Percentiles rank a stretch among this genome's conserved stretches.
Conservation (phyloP, 2,329 filamentous ascomycete genomes). For the Amylocarpus encephaloides region DNA sequence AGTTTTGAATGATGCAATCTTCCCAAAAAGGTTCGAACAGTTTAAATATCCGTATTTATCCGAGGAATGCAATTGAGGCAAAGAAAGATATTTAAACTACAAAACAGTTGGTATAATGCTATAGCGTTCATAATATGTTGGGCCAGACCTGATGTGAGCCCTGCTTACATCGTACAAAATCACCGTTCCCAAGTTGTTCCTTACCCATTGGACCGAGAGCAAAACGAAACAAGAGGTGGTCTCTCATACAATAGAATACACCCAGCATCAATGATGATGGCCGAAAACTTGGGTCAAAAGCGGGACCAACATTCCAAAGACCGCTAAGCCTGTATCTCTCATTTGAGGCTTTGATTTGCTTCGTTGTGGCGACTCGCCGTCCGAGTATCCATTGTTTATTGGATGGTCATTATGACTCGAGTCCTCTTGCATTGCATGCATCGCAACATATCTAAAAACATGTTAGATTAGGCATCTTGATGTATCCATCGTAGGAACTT, state of each 20-base stretch:
- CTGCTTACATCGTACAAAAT: too few relatives aligned
- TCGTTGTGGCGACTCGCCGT: constrained; percentile 41
- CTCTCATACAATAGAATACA: constrained; percentile 4
- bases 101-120: too few relatives aligned
- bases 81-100: too few relatives aligned
- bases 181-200: too few relatives aligned
- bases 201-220: too few relatives aligned
- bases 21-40: too few relatives aligned
- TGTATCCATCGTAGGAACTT: constrained; percentile 36
- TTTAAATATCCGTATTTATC: too few relatives aligned
- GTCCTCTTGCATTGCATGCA: constrained; percentile 95
- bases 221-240: not conserved
- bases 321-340: constrained; percentile 63
- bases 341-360: constrained; percentile 52
- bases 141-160: too few relatives aligned
- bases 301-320: constrained; percentile 72
- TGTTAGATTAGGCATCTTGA: constrained; percentile 18
- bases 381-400: constrained; percentile 48
- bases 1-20: too few relatives aligned
- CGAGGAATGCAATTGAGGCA: too few relatives aligned
- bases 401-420: constrained; percentile 39
- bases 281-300: constrained; percentile 67
- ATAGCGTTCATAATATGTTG: too few relatives aligned
- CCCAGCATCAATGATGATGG: constrained; percentile 51
- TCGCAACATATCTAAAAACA: constrained; percentile 75